A percentile compares a stretch with the other conserved stretches of the same genome.
Evolutionary conservation across 176 grass and related monocot species (phyloP).

Genomic region (Raddia distichophylla): DNA sequence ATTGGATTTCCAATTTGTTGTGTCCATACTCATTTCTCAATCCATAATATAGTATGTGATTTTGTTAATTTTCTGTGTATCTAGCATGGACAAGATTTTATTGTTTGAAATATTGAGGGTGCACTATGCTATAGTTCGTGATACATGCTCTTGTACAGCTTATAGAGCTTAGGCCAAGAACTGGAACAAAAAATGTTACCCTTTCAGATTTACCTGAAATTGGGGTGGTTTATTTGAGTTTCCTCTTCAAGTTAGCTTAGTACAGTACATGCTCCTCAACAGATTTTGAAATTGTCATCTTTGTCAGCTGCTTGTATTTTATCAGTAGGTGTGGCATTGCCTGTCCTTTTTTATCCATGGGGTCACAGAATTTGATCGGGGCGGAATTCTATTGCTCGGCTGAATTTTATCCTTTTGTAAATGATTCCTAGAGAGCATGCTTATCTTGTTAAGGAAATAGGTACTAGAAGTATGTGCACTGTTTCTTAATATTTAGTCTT

Average conservation of each 20-base stretch:
- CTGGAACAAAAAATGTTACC: not conserved
- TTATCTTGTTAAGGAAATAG: too few relatives aligned
- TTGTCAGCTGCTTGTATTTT: not conserved
- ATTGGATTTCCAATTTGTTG: not conserved
- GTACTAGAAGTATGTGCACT: not conserved
- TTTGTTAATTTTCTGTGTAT: not conserved
- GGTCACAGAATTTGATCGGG: not conserved
- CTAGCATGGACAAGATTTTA: not conserved
- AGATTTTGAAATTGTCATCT: not conserved
- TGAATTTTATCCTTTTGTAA: too few relatives aligned
- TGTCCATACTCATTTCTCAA: not conserved
- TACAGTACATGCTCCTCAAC: not conserved
- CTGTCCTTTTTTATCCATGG: not conserved
- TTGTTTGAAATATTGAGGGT: not conserved
- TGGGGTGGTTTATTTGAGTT: not conserved
- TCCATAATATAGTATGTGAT: not conserved
- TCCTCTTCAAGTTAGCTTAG: not conserved
- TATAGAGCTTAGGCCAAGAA: too few relatives aligned
- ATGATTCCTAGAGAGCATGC: too few relatives aligned
- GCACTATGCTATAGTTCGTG: not conserved
- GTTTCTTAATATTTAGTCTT: not conserved
- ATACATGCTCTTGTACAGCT: not conserved
- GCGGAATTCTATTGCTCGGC: not conserved
- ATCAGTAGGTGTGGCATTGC: not conserved
- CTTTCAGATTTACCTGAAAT: not conserved